A percentile compares a stretch with the other conserved stretches of the same genome.
phyloP scores from a whole-genome alignment of 352 stramenopile species.

The Halophytophthora polymorphica region DNA sequence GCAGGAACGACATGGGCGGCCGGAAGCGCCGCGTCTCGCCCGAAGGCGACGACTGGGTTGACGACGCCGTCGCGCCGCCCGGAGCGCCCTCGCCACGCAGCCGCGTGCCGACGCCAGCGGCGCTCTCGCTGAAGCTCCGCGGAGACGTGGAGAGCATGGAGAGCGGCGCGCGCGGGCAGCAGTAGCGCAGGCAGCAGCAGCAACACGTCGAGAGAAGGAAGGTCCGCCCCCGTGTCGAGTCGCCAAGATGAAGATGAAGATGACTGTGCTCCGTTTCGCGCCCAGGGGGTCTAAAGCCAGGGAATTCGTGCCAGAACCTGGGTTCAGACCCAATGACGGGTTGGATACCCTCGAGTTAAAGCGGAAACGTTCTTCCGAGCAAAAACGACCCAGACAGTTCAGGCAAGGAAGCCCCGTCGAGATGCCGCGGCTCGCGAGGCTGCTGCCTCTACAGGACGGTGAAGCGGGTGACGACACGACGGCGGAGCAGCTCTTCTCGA shows the following conservation, averaged over 20 bases:
- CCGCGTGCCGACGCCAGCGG: conserved; percentile 3
- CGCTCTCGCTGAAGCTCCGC: conserved; percentile 10
- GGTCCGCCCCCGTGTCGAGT: neutral
- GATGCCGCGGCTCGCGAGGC: conserved; percentile 41
- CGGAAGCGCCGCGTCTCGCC: conserved; percentile 9
- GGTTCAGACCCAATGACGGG: neutral
- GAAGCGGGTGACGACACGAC: conserved; percentile 17
- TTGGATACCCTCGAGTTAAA: neutral
- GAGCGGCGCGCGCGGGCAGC: conserved; percentile 5
- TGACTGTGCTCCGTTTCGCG: neutral
- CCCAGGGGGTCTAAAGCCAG: neutral
- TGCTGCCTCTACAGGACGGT: conserved; percentile 19
- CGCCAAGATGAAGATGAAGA: neutral
- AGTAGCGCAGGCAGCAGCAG: conserved; percentile 8
- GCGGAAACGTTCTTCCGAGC: conserved; percentile 4
- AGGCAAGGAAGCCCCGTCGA: neutral
- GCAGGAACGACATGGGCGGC: conserved; percentile 39
- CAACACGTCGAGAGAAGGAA: conserved; percentile 3
- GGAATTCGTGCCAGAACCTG: neutral
- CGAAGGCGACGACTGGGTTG: neutral
- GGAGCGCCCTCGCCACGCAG: neutral
- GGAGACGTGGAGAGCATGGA: conserved; percentile 29
- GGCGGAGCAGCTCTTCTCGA: conserved; percentile 49
- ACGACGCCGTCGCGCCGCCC: conserved; percentile 2
- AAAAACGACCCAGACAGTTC: conserved; percentile 2